phyloP scores from a whole-genome alignment of 805 yeast genomes.

The Metschnikowia anglica region DNA sequence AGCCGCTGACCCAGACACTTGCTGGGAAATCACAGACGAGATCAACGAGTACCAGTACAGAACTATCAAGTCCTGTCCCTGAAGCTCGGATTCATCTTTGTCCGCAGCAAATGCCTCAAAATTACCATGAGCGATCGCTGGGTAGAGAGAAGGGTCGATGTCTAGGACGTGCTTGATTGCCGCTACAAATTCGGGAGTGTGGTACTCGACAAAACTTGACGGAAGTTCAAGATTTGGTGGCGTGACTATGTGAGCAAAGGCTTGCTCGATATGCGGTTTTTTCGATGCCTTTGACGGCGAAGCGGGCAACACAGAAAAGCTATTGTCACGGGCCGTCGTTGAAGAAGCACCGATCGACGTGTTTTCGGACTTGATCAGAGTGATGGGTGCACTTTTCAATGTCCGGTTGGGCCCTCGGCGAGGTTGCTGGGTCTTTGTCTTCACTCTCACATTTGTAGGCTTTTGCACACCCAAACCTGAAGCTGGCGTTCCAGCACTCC shows the following conservation, averaged over 20 bases:
- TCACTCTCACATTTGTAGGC: conserved; percentile 5
- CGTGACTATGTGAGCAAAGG: conserved; percentile 13
- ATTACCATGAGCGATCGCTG: conserved; percentile 29
- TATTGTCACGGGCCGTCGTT: background rate
- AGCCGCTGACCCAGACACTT: conserved; percentile 82
- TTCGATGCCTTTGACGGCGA: conserved; percentile 1
- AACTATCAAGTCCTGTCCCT: conserved; percentile 22
- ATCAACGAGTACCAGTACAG: conserved; percentile 40
- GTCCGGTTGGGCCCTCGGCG: background rate
- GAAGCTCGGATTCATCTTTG: conserved; percentile 1
- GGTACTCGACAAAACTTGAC: conserved; percentile 27
- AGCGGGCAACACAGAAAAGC: background rate
- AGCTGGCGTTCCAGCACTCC: background rate
- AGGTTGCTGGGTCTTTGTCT: background rate
- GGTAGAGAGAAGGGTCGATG: conserved; percentile 37
- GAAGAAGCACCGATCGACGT: background rate
- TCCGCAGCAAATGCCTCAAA: conserved; percentile 26
- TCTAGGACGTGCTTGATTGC: conserved; percentile 32
- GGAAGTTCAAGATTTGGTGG: conserved; percentile 28
- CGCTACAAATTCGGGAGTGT: conserved; percentile 33
- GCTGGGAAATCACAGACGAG: conserved; percentile 61
- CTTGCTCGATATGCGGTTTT: conserved; percentile 17
- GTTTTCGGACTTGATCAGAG: background rate
- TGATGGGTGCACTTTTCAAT: background rate
- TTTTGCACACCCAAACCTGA: background rate